phyloP scores from a whole-genome alignment of 345 rosid genomes.

The Moricandia arvensis region DNA sequence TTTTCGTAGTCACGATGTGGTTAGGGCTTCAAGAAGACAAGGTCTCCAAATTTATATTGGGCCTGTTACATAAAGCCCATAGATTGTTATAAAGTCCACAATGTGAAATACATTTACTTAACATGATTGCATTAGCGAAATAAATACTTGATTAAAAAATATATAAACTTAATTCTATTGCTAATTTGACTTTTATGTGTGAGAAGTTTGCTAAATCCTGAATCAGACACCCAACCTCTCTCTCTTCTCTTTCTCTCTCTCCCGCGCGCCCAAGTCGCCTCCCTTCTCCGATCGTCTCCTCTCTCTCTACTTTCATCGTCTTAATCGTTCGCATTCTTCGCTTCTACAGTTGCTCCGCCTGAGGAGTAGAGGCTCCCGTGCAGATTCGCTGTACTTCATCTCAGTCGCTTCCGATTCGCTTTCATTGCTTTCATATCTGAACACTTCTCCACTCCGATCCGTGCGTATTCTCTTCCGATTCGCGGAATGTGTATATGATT shows the following conservation, averaged over 20 bases:
- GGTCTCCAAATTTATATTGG: neutral
- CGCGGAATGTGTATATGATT: neutral
- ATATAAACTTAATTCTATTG: neutral
- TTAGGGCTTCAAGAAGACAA: neutral
- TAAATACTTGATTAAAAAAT: neutral
- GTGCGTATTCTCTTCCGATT: constrained; percentile 21
- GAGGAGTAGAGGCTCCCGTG: neutral
- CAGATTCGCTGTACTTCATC: constrained; percentile 13
- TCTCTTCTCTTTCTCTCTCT: constrained; percentile 25
- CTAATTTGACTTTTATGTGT: constrained; percentile 30
- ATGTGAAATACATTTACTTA: neutral
- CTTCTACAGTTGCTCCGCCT: constrained; percentile 6
- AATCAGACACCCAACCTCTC: constrained; percentile 13
- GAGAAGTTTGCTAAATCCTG: constrained; percentile 10
- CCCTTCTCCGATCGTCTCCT: constrained; percentile 48
- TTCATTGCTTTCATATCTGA: neutral
- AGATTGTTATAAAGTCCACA: neutral
- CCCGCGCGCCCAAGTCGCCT: constrained; percentile 65
- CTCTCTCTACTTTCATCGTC: constrained; percentile 15
- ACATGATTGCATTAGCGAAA: neutral
- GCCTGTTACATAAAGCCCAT: neutral
- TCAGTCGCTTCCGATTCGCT: constrained; percentile 23
- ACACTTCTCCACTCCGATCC: constrained; percentile 29
- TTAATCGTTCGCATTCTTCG: constrained; percentile 14
- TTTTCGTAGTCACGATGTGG: neutral